Base-by-base conservation (phyloP, 768 basidiomycete species). In the Rhizopogon vesiculosus region DNA sequence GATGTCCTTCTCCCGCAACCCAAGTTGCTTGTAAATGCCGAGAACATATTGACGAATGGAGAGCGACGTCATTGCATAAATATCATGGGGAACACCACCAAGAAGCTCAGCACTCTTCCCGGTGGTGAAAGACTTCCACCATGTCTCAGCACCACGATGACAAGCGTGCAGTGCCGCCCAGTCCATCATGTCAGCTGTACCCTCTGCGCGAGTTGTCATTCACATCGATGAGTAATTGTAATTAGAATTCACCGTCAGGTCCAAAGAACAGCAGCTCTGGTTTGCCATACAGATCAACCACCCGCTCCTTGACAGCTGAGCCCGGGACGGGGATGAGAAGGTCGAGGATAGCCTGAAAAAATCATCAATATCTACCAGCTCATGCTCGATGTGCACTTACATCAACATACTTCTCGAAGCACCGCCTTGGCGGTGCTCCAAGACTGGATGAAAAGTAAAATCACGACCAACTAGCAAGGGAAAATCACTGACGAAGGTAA, bases 61-160 rank as follows among this genome's bases (percentile, higher is more conserved):
- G 58, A 96, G 68, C 49, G 90, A 93, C 8, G 95, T 98, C 94
- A 97, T 97, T 59, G 92, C 91, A 64, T 91, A 93, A 13, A 84
- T 82, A 62, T 91, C 91, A 61, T 93, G 93, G n/a, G 88, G 90
- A 40, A 96, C 87, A 64, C 95, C 97, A 58, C 97, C 97, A 25
- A 98, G 85, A 12, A 77, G 83, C 62, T 87, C 80, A 0, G 96
- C 96, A 58, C 86, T 93, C 83, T 98, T 98, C 54, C 93, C 93
- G 6, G 93, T 96, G 40, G 93, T 94, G 72, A 98, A 98, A 3
- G 93, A 96, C 82, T 98, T 99, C 97, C 97, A 99, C 93, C 93
- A 98, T 1, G 81, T 81, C 60, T 91, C 86, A 2, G 95, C 95
- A 16, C 93, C 92, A 51, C 97, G 90, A 25, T 74, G 69, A 51